Base-by-base conservation (phyloP, 2,329 filamentous ascomycete genomes). In the Aspergillus ustus region DNA sequence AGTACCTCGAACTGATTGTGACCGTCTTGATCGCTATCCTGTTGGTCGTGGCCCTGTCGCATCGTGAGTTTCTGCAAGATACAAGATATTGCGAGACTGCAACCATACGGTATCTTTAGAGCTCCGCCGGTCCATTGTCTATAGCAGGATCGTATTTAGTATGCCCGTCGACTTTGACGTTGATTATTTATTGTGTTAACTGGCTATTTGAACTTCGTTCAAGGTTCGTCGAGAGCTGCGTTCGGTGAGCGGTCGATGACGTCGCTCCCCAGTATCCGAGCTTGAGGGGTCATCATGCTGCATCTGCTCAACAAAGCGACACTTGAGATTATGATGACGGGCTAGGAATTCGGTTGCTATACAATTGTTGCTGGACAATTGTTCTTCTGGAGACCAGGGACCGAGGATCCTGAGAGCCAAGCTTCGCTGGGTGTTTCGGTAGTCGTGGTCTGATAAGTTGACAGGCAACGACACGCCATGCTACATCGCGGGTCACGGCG, bases 1-100 rank as follows among this genome's bases (percentile, higher is more conserved):
- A 17, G 62, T 70, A 75, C 77, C 69, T 80, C 77, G 37, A 78
- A 67, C 44, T 74, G 73, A 51, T 75, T 71, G 51, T 73, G 72
- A 4, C 60, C 50, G n/a, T 76, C 76, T 13, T 66, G 61, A 40
- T 80, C 76, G 53, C 73, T 77, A 25, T 65, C 68, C 50, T 65
- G 67, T 57, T 71, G 77, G 64, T 70, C 75, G 51, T 73, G 62
- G 46, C 60, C 66, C 73, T 76, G 53, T 46, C 43, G 40, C 43
- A 54, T 17, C 15, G 59, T 64, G 53, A 65, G 59, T 44, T 46
- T 34, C 37, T 28, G 31, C 37, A 9, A 11, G 37, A 4, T n/a
- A 17, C 37, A 9, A 11, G 37, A 4, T n/a, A 17, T 59, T 3
- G 11, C 22, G 37, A 52, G 29, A 34, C n/a, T 5, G 8, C 31